These are phyloP conservation scores for Talaromyces sp. DNA, from an alignment of 2,329 filamentous ascomycete genomes.

Conservation along the genomic window DNA sequence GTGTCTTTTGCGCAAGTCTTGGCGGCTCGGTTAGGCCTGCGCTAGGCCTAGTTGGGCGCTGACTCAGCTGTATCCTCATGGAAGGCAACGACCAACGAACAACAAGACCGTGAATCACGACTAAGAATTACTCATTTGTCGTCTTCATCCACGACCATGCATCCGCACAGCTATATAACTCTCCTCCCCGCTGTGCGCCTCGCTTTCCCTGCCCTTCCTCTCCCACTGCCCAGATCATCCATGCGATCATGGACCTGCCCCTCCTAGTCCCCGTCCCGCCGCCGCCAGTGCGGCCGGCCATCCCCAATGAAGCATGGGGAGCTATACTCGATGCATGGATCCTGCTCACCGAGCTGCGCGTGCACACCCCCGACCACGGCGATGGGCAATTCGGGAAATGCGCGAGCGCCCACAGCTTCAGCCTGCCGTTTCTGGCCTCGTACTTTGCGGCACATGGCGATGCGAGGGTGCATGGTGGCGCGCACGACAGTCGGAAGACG, in stretches of 20 bases:
- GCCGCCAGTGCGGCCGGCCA: conserved; percentile 58
- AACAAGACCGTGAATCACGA: not conserved
- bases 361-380: conserved; percentile 51
- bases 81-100: too few species aligned
- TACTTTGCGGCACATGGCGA: conserved; percentile 49
- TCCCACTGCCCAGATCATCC: not conserved
- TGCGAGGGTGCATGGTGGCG: conserved; percentile 21
- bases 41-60: not conserved
- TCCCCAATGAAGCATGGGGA: conserved; percentile 70
- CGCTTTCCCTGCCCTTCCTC: too few species aligned
- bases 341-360: conserved; percentile 59
- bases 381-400: conserved; percentile 46
- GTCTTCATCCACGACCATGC: not conserved
- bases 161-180: not conserved
- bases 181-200: not conserved
- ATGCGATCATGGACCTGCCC: conserved; percentile 55
- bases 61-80: not conserved
- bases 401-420: conserved; percentile 53
- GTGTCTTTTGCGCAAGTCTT: not conserved
- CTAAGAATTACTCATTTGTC: not conserved
- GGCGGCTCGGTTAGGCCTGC: not conserved
- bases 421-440: conserved; percentile 60
- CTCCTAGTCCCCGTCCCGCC: conserved; percentile 74
- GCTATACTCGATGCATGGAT: conserved; percentile 73
- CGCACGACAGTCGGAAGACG: conserved; percentile 21